A percentile compares a stretch with the other conserved stretches of the same genome.
Conservation (phyloP, 345 rosid species). For the sweet orange (Citrus sinensis) region DNA sequence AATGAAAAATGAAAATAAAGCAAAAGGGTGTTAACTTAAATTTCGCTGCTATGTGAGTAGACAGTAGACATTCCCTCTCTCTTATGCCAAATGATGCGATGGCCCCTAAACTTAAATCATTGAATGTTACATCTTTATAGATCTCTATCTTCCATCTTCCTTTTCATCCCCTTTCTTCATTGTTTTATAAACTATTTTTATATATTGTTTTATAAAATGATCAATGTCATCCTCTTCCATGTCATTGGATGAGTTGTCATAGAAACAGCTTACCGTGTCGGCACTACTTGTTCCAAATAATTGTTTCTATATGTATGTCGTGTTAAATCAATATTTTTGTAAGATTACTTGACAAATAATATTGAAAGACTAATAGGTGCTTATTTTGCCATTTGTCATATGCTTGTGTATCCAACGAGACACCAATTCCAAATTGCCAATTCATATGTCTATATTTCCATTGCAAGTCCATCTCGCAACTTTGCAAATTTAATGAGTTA, state of each 20-base stretch:
- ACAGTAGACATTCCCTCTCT: neutral
- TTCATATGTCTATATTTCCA: neutral
- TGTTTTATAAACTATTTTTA: neutral
- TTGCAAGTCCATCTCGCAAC: neutral
- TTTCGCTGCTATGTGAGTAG: neutral
- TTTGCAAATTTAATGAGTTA: neutral
- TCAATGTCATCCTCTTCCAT: neutral
- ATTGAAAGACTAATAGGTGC: constrained; percentile 12
- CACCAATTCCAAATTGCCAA: neutral
- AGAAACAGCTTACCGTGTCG: constrained; percentile 13
- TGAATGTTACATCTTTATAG: neutral
- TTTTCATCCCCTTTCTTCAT: neutral
- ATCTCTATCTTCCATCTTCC: neutral
- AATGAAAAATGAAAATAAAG: neutral
- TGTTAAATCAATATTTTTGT: constrained; percentile 3
- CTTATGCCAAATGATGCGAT: neutral
- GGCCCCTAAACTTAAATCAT: neutral
- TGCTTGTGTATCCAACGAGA: neutral
- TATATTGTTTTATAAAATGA: neutral
- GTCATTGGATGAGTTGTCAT: neutral
- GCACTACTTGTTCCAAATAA: constrained; percentile 14
- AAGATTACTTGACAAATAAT: neutral
- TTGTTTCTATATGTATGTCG: neutral
- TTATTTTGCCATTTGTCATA: constrained; percentile 17
- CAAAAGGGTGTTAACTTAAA: neutral